Percentiles rank a stretch among this genome's conserved stretches.
These are phyloP conservation scores for Salix caprea DNA, from an alignment of 345 rosid genomes.

Conservation along the genomic window DNA sequence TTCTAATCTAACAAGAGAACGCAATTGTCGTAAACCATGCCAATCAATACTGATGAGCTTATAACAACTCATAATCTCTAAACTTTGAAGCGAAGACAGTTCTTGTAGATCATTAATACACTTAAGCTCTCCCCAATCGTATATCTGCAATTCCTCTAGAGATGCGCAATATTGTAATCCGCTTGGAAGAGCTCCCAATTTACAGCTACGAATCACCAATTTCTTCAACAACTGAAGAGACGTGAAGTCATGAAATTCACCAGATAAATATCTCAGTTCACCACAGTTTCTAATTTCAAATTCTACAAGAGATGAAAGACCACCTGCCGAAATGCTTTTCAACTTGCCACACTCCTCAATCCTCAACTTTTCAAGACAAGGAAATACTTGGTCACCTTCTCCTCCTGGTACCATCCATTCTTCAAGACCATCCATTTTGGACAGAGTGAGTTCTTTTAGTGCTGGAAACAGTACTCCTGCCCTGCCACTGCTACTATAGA, in stretches of 20 bases:
- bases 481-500: background rate
- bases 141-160: background rate
- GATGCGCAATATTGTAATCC: background rate
- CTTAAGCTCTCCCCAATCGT: accelerated
- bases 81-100: no score
- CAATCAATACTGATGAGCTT: no score
- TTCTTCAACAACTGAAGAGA: background rate
- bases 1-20: no score
- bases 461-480: background rate
- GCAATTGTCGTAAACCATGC: no score
- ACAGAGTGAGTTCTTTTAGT: background rate
- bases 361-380: constrained; percentile 9
- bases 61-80: accelerated
- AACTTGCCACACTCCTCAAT: background rate
- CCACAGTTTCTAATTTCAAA: background rate
- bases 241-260: background rate
- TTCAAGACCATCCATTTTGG: background rate
- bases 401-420: constrained; percentile 3
- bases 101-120: no score
- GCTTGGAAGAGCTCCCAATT: background rate
- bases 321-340: background rate
- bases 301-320: background rate
- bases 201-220: background rate
- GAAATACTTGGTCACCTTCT: background rate
- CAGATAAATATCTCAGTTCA: background rate